Conservation (phyloP, 805 yeast genomes). For the Yamadazyma paraphyllophila region DNA sequence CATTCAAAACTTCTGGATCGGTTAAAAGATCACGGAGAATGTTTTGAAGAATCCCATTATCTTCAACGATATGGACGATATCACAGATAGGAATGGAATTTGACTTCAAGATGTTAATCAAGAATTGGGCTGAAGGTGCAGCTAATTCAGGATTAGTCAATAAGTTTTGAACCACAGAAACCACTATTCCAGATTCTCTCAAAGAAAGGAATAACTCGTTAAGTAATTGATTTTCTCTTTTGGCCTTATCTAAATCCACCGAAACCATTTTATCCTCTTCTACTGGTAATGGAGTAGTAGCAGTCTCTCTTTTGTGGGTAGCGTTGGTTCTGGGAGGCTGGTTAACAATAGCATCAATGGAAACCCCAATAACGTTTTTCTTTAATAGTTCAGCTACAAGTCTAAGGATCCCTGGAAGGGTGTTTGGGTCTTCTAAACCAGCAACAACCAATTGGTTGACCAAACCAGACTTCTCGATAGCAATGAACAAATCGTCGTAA, state of each 20-base stretch:
- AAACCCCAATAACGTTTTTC: conserved; percentile 18
- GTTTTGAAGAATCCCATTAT: conserved; percentile 18
- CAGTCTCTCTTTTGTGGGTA: background rate
- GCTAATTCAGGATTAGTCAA: conserved; percentile 26
- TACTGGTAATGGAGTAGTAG: background rate
- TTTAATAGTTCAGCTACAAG: conserved; percentile 21
- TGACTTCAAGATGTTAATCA: conserved; percentile 21
- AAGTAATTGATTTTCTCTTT: conserved; percentile 19
- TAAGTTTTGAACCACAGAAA: conserved; percentile 22
- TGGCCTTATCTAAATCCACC: background rate
- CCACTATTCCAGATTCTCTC: conserved; percentile 24
- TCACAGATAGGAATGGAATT: conserved; percentile 22
- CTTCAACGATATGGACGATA: conserved; percentile 19
- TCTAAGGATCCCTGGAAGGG: conserved; percentile 24
- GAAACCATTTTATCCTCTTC: background rate
- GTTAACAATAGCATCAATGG: conserved; percentile 1
- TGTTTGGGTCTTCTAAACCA: conserved; percentile 23
- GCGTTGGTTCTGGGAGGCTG: conserved; percentile 3
- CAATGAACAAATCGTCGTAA: conserved; percentile 23
- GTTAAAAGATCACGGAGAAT: conserved; percentile 19
- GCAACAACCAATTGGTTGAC: conserved; percentile 20
- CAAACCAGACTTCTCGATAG: conserved; percentile 25
- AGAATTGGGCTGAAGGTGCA: conserved; percentile 26
- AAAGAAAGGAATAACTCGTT: conserved; percentile 19
- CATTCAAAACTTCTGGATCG: conserved; percentile 19